Base-by-base conservation (phyloP, 148 eudicot species). In the Silene conica region DNA sequence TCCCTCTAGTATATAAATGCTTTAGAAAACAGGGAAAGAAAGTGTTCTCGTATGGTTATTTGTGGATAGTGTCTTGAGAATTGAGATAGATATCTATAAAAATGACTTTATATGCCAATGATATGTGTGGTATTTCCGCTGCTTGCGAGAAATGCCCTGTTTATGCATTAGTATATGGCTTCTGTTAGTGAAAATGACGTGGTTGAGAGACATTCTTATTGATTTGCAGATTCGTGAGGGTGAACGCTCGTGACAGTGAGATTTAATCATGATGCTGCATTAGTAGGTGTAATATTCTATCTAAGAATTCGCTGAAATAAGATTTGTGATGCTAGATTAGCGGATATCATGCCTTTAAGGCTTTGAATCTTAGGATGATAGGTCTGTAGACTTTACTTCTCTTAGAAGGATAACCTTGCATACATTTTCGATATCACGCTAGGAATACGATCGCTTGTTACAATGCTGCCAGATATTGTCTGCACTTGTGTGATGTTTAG, bases 181-280 rank as follows among this genome's bases (percentile, higher is more conserved):
- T 67, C 41, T 57, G 63, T n/a, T 76, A 19, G n/a, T 61, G 11
- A n/a, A n/a, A 45, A 69, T 43, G 73, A 45, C 62, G 28, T 76
- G 50, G 79, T 69, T 76, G 66, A 56, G 62, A 57, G 21, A 75
- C 38, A 23, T 41, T 57, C 43, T 75, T 45, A 19, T 22, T 75
- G 67, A 69, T 61, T 22, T 74, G 67, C 73, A 70, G 50, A 67
- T 28, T 75, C 63, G 50, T 61, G 68, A 69, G 62, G 50, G 38
- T 76, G 79, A 76, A 41, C 25, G 50, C 28, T 59, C 64, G 52
- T 28, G 67, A 45, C 67, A 62, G 67, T 60, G 55, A 8, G 67
- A 38, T 43, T n/a, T 58, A 14, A 22, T 60, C 26, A 1, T 61
- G 75, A 23, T 43, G 75, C 67, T 45, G 68, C 56, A 15, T 41